These are phyloP conservation scores for Terfezia boudieri DNA, from an alignment of 495 filamentous ascomycete species.

Conservation along the genomic window DNA sequence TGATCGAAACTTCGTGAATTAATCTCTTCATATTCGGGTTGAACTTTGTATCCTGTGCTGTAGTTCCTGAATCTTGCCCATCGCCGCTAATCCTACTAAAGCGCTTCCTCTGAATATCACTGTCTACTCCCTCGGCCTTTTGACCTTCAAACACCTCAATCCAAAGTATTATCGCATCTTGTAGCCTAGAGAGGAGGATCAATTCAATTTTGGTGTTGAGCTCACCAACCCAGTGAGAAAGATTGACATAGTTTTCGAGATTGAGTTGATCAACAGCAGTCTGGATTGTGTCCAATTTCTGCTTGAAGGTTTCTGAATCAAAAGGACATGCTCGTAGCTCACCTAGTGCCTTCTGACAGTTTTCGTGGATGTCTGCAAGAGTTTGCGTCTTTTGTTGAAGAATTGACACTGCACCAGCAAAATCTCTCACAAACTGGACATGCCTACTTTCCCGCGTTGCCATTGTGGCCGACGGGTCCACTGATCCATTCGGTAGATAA, in stretches of 20 bases:
- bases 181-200: constrained; percentile 52
- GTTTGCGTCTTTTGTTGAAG: constrained; percentile 68
- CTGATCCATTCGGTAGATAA: constrained; percentile 33
- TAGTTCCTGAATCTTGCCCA: constrained; percentile 21
- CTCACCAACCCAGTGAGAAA: constrained; percentile 64
- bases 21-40: constrained; percentile 42
- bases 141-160: constrained; percentile 53
- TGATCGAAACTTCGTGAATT: constrained; percentile 81
- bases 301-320: constrained; percentile 47
- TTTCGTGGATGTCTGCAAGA: constrained; percentile 55
- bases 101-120: constrained; percentile 23
- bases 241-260: constrained; percentile 80
- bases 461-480: constrained; percentile 32
- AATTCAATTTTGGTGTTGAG: constrained; percentile 65
- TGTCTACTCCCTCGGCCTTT: constrained; percentile 25
- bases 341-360: constrained; percentile 53
- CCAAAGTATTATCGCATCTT: constrained; percentile 64
- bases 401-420: constrained; percentile 58
- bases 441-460: constrained; percentile 64
- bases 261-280: constrained; percentile 83
- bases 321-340: constrained; percentile 79
- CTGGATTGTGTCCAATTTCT: constrained; percentile 65
- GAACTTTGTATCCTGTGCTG: constrained; percentile 20
- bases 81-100: constrained; percentile 24
- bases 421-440: constrained; percentile 86